Evolutionary conservation across 2,329 filamentous ascomycete genomes (phyloP), one percentile per base, ranked within the genome.

Genomic region (Dactylonectria macrodidyma): DNA sequence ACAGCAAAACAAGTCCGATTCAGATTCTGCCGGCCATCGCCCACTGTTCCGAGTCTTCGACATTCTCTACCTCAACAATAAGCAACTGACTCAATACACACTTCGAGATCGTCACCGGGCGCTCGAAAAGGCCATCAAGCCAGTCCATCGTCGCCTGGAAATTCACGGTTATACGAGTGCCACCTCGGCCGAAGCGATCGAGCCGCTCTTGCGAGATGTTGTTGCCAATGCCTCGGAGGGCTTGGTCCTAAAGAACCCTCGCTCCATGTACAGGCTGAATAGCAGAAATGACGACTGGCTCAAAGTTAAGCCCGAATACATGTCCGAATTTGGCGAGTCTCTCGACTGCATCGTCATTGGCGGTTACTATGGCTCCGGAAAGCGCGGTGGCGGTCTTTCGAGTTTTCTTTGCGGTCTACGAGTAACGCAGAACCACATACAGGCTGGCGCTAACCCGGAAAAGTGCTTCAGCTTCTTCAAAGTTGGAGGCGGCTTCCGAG

Each of bases 221-320:
- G 91, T 99, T 9, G 94, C 93, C 2, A 92, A 95, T 71, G 90
- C 93, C 0, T 95, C 93, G 0, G 96, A 98, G 80, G 96, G 96
- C 2, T 85, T 98, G 1, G 95, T 99, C 0, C 83, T 98, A 59
- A 99, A 99, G 84, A 98, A 97, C 70, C 96, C 96, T 8, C 88
- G 92, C 5, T 97, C 95, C 0, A 88, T 90, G 76, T 99, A 99
- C 79, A 88, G 90, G 7, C 86, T 98, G 10, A 97, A 97, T 77
- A 93, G 94, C 73, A 92, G 96, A 55, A 96, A 97, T 75, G 93
- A 97, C 74, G 94, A 97, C 80, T 99, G 96, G 96, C 92, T 98
- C 82, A 99, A 99, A 79, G 95, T 99, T 9, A 99, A 99, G 77
- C 96, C 96, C 1, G 96, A 99, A 71, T 99, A 99, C 80, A 98